Base-by-base conservation (phyloP, 768 basidiomycete genomes). In the Tubosaeta sp. region DNA sequence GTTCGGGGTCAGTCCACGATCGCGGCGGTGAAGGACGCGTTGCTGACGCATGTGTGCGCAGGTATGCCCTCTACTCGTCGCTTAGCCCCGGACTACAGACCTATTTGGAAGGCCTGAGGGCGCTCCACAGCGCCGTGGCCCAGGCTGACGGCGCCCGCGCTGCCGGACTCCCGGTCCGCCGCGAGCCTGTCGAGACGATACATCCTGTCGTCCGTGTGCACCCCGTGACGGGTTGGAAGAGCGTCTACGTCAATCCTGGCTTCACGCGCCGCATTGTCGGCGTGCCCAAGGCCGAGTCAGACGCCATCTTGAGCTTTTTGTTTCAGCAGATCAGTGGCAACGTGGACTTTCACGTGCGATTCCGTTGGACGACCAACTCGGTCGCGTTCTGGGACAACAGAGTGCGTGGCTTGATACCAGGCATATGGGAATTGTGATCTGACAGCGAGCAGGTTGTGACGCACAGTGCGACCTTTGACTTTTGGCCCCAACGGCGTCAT, bases 331-430 rank as follows among this genome's bases (percentile, higher is more conserved):
- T 91, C 59, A 75, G 77, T 47, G 78, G 82, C 57, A 88, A 84
- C 65, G 78, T 80, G 6, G 86, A 88, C 64, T 82, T 81, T 68
- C 87, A 88, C 54, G 84, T 86, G 39, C 83, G 86, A 52, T 87
- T 87, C 77, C 79, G 76, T 55, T 92, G 90, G 90, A 78, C 85
- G 64, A 72, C 75, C 34, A 82, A 89, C 63, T 85, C 86, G 38
- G 72, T 91, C 48, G 89, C 88, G 17, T 75, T 92, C 65, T 92
- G 91, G 90, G 88, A 92, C 62, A 91, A 91, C 68, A 76, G 89
- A 67, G 86, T 87, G 56, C 78, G 57, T 46, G 10, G 5, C 11
- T 46, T 19, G 31, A 22, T 22, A 3, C 22, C 22, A 14, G 6
- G 1, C 25, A 2, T 17, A 17, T 38, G 12, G n/a, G 26, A 3